Percentiles rank a stretch among this genome's conserved stretches.
Conservation (phyloP, 192 early-diverging fungal genomes). For the Entophlyctis luteolus region DNA sequence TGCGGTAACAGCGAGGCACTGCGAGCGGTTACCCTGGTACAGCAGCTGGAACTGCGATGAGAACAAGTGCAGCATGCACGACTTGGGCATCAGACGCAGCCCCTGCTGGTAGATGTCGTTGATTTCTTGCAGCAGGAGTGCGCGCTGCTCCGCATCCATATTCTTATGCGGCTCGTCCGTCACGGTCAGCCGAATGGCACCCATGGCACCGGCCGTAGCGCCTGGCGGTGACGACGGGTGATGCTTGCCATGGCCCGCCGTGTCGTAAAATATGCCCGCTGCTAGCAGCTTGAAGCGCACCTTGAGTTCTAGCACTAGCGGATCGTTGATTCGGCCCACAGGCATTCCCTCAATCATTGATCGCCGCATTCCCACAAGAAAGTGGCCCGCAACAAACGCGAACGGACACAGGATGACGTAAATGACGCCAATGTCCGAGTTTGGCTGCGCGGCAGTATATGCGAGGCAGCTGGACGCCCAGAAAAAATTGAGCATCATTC, state of each 20-base stretch:
- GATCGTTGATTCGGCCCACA: constrained; percentile 15
- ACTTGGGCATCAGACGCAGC: constrained; percentile 27
- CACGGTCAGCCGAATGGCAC: not conserved
- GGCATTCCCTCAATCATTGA: constrained; percentile 22
- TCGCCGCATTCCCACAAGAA: constrained; percentile 21
- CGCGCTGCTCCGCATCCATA: not conserved
- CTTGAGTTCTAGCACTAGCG: constrained; percentile 35
- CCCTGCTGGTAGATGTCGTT: constrained; percentile 20
- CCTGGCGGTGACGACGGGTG: not conserved
- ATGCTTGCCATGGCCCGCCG: not conserved
- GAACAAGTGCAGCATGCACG: constrained; percentile 37
- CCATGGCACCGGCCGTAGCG: not conserved
- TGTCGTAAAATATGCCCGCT: constrained; percentile 27
- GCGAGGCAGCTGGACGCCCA: constrained; percentile 39
- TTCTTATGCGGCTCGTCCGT: not conserved
- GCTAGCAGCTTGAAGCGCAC: constrained; percentile 31
- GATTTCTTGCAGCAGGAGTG: constrained; percentile 25
- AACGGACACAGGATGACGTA: constrained; percentile 30
- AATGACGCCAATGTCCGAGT: constrained; percentile 44
- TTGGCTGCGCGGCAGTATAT: constrained; percentile 33
- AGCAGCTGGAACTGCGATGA: constrained; percentile 37
- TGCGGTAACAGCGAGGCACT: constrained; percentile 37
- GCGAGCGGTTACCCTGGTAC: constrained; percentile 40
- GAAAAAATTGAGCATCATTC: constrained; percentile 38
- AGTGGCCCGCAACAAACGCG: constrained; percentile 18